Base-by-base conservation (phyloP, 2,329 filamentous ascomycete genomes). In the Boeremia exigua region DNA sequence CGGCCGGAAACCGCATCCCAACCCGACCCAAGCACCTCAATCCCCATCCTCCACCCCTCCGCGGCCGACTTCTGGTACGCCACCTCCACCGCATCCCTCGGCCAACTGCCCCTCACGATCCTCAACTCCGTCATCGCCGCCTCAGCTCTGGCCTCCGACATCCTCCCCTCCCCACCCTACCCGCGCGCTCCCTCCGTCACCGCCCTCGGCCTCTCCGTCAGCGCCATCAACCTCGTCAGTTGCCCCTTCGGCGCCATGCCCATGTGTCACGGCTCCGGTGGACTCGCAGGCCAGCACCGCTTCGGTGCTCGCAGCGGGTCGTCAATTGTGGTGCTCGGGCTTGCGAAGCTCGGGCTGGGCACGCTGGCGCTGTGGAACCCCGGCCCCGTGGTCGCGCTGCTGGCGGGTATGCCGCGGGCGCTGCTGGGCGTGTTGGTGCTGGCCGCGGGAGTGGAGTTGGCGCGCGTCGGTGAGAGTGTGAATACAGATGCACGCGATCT, bases 191-290 rank as follows among this genome's bases (percentile, higher is more conserved):
- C 92, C 0, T 86, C 86, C 0, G 88, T 92, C 6, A 94, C 91
- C 0, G 82, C 87, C 0, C 81, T 98, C 28, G 94, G 93, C 1
- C 73, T 93, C 56, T 96, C 91, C 50, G 91, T 98, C 4, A 88
- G 88, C 0, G 68, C 81, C 2, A 96, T 96, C 86, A 98, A 98
- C 71, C 79, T 97, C 3, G 74, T 89, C 1, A 89, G 90, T 14
- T 93, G 91, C 67, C 96, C 91, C 90, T 96, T 96, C 67, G 93
- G 93, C 43, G 90, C 89, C 5, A 98, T 97, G 95, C 95, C 94
- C 3, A 87, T 95, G 4, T 98, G 95, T 70, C 95, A 98, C 72
- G 94, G 94, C 5, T 92, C 92, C 0, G 94, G 94, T 2, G 94
- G 94, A 0, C 80, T 98, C 0, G 95, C 95, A 5, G 95, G 90